A percentile compares a stretch with the other conserved stretches of the same genome.
These are phyloP conservation scores for Phaeosphaeriaceae sp. DNA, from an alignment of 2,329 filamentous ascomycete species.

Conservation along the genomic window DNA sequence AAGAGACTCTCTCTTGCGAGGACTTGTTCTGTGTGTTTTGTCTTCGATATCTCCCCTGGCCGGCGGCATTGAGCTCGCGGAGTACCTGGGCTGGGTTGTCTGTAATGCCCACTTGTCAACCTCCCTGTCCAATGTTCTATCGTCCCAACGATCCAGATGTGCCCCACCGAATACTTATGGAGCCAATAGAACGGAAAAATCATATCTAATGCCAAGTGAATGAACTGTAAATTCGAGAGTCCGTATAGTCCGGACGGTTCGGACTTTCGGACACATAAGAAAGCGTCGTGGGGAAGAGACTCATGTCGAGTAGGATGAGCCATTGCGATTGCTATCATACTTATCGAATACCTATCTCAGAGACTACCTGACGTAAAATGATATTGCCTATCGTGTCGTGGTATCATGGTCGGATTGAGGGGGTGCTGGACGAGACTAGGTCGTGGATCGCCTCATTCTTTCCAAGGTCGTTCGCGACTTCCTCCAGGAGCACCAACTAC, in stretches of 20 bases:
- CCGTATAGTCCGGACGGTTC: background rate
- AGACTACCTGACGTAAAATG: too few relatives aligned
- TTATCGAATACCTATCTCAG: background rate
- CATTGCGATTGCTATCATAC: background rate
- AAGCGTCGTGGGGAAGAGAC: background rate
- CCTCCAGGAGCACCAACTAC: background rate
- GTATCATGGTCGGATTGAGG: too few relatives aligned
- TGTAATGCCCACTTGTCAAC: background rate
- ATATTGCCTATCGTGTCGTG: too few relatives aligned
- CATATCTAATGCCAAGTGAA: background rate
- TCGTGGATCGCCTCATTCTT: background rate
- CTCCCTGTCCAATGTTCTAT: background rate
- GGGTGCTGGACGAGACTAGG: too few relatives aligned
- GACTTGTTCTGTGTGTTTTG: background rate
- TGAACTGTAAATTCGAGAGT: background rate
- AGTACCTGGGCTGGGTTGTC: background rate
- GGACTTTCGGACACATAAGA: background rate
- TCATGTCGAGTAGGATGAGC: background rate
- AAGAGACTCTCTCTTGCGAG: background rate
- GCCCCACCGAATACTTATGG: background rate
- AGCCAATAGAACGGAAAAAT: background rate
- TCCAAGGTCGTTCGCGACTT: background rate
- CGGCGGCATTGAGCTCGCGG: too few relatives aligned
- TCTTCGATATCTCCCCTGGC: too few relatives aligned
- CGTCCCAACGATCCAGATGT: background rate